Evolutionary conservation across 352 stramenopile genomes (phyloP).

Genomic region (Blastocystis sp.): DNA sequence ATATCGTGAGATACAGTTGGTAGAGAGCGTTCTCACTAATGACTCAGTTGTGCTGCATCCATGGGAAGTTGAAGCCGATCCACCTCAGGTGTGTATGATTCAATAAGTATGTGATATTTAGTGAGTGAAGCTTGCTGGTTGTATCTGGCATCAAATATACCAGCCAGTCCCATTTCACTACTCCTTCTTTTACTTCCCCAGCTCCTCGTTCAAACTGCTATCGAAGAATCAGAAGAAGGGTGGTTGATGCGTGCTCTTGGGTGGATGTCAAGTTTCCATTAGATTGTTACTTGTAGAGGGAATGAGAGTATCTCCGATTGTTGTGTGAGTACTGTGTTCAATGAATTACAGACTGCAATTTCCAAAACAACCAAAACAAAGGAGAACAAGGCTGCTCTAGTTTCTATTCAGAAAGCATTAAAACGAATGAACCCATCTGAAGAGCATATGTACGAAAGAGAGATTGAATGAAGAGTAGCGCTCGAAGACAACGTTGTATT

Average conservation of each 20-base stretch:
- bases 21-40: background rate
- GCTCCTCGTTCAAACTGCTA: background rate
- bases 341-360: background rate
- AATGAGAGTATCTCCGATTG: background rate
- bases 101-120: background rate
- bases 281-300: background rate
- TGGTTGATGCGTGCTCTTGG: background rate
- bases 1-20: background rate
- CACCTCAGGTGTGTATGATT: background rate
- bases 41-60: background rate
- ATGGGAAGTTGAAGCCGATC: background rate
- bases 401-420: background rate
- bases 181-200: background rate
- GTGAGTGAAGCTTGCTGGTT: background rate
- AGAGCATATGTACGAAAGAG: background rate
- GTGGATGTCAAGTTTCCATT: background rate
- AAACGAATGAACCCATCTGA: background rate
- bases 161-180: background rate
- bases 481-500: background rate
- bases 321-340: background rate
- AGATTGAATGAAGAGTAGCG: background rate
- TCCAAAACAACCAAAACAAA: background rate
- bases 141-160: background rate
- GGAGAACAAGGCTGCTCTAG: slow-evolving; percentile 18
- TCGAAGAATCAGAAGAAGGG: background rate